Conservation (phyloP, 768 basidiomycete genomes). For the Ramaria sp. region DNA sequence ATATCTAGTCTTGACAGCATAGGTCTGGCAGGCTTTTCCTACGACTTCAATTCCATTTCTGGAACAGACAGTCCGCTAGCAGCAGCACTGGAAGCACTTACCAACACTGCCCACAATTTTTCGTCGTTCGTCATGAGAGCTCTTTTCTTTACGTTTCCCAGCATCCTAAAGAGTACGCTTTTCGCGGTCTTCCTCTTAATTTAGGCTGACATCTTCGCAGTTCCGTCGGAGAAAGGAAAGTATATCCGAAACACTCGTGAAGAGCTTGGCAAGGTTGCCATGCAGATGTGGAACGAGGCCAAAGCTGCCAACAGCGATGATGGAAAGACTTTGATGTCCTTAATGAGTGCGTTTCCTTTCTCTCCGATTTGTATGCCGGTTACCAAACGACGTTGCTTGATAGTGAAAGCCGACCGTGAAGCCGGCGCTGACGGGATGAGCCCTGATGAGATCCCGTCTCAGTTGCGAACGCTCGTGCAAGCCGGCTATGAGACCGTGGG, state of each 20-base stretch:
- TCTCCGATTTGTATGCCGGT: background rate
- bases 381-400: background rate
- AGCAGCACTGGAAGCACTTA: slow-evolving; percentile 7
- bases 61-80: slow-evolving; percentile 2
- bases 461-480: slow-evolving; percentile 9
- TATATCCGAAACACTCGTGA: slow-evolving; percentile 49
- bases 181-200: background rate
- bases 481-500: slow-evolving; percentile 24
- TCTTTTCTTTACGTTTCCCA: slow-evolving; percentile 40
- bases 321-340: slow-evolving; percentile 38
- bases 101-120: slow-evolving; percentile 14
- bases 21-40: slow-evolving; percentile 13
- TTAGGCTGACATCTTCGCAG: slow-evolving; percentile 10
- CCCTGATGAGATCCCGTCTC: slow-evolving; percentile 10
- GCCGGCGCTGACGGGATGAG: slow-evolving; percentile 5
- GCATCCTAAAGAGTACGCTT: slow-evolving; percentile 10
- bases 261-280: slow-evolving; percentile 11
- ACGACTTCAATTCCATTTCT: slow-evolving; percentile 10
- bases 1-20: slow-evolving; percentile 12
- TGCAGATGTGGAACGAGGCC: slow-evolving; percentile 49
- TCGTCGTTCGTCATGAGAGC: slow-evolving; percentile 26
- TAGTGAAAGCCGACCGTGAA: slow-evolving; percentile 7
- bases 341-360: slow-evolving; percentile 34
- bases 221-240: slow-evolving; percentile 28
- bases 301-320: slow-evolving; percentile 32